Evolutionary conservation across 2,329 filamentous ascomycete genomes (phyloP), one percentile per base, ranked within the genome.

Genomic region (Botrytis tulipae): DNA sequence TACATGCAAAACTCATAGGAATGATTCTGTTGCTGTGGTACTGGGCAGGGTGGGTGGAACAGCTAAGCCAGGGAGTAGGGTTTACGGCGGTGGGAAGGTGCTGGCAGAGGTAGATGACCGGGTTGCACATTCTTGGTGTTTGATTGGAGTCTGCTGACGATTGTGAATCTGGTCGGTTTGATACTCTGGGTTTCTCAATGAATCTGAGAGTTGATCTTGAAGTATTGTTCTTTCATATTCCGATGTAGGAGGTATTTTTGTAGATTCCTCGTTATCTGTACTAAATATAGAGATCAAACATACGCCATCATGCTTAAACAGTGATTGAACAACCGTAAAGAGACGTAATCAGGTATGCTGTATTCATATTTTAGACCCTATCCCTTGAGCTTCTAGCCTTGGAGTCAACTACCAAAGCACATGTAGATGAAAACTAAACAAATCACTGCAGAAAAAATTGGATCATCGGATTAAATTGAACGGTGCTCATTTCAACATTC

Each of bases 51-150:
- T 71, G 46, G 65, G 69, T 5, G 44, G 62, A 9, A 7, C 65
- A 68, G 5, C 65, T 37, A 2, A 68, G 10, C 65, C 65, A 68
- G 2, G 54, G 65, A 29, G 46, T 42, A 2, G 35, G 25, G 0
- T 16, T 54, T 69, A 63, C 44, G 70, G 62, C 16, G 63, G 51
- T 29, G 46, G 59, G 32, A 71, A 67, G 54, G 37, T 59, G 42
- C 3, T 68, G 51, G 22, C 70, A 63, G 29, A 70, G 32, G 61
- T 68, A 57, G 1, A 20, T 42, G 2, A 51, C 48, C 7, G 48
- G 65, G 6, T 29, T 68, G 25, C 65, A 68, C 65, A 68, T 68
- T 42, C 22, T 42, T 18, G 25, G 9, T 29, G 37, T 42, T 42
- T 42, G 12, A 37, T 51, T 12, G 16, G 7, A 51, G 48, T 20